These are phyloP conservation scores for Psidium guajava DNA, from an alignment of 345 rosid genomes.

Conservation along the genomic window DNA sequence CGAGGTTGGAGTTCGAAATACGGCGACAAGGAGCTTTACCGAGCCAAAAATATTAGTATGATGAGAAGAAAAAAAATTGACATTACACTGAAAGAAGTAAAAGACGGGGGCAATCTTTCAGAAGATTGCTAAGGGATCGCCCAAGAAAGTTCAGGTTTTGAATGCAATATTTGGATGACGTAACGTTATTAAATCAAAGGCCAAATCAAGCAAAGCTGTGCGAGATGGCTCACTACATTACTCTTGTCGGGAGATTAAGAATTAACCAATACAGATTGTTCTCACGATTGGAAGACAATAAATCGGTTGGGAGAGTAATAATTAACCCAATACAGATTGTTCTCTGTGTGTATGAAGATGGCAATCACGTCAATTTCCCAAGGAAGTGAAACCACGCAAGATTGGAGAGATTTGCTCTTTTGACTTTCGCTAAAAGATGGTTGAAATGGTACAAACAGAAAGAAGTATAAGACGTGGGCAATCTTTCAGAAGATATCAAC, in stretches of 20 bases:
- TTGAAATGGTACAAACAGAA: neutral
- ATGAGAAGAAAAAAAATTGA: neutral
- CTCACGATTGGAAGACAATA: neutral
- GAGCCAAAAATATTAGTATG: neutral
- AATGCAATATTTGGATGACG: neutral
- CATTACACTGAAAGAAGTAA: neutral
- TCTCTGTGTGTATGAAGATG: neutral
- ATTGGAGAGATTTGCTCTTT: neutral
- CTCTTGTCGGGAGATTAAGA: neutral
- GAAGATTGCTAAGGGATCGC: neutral
- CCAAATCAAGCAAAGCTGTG: neutral
- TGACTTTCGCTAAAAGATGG: neutral
- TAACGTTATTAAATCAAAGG: neutral
- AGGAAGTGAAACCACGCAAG: neutral
- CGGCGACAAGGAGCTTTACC: neutral
- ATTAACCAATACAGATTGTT: neutral
- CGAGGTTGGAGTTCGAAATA: neutral
- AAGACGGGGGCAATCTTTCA: too few relatives aligned
- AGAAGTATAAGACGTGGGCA: neutral
- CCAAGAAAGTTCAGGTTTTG: neutral
- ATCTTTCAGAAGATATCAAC: neutral
- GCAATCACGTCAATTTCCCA: neutral
- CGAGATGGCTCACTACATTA: neutral
- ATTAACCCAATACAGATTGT: neutral
- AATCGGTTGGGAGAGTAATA: neutral